Conservation (phyloP, 495 filamentous ascomycete genomes). For the Parachaetomium inaequale region DNA sequence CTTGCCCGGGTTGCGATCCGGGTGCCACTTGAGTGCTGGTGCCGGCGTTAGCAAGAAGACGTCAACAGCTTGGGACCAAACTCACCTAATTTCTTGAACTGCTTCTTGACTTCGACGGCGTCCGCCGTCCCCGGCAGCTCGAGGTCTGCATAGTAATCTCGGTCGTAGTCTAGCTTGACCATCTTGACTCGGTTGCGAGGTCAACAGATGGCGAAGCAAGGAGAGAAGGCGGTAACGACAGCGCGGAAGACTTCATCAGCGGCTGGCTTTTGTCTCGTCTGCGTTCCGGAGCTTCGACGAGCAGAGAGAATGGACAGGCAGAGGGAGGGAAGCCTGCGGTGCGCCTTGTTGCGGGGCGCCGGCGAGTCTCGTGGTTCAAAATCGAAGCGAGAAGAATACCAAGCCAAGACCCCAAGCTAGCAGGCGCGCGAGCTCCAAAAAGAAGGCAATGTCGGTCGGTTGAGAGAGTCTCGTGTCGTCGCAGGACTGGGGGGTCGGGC, state of each 20-base stretch:
- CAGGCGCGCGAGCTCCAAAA: not conserved
- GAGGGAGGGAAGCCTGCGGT: not conserved
- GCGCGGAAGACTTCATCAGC: not conserved
- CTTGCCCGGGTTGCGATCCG: constrained; percentile 81
- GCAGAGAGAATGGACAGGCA: not conserved
- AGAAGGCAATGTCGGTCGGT: not conserved
- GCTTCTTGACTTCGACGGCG: constrained; percentile 72
- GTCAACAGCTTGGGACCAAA: not conserved
- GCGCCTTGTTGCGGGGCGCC: not conserved
- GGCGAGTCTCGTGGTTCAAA: not conserved
- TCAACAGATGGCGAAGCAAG: constrained; percentile 6
- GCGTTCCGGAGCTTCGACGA: not conserved
- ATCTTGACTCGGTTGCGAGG: constrained; percentile 46
- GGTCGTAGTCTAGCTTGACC: constrained; percentile 68
- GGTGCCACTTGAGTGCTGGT: constrained; percentile 78
- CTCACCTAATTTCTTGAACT: constrained; percentile 79
- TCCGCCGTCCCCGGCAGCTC: constrained; percentile 62
- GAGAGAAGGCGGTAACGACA: not conserved
- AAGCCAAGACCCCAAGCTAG: not conserved
- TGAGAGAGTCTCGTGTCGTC: constrained; percentile 3
- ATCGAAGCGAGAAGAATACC: not conserved
- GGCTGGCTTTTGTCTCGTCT: not conserved
- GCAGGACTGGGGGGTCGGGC: constrained; percentile 17
- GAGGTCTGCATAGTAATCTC: constrained; percentile 86
- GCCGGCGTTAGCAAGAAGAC: constrained; percentile 1